phyloP scores from a whole-genome alignment of 345 rosid species.

The Melaleuca quinquenervia region DNA sequence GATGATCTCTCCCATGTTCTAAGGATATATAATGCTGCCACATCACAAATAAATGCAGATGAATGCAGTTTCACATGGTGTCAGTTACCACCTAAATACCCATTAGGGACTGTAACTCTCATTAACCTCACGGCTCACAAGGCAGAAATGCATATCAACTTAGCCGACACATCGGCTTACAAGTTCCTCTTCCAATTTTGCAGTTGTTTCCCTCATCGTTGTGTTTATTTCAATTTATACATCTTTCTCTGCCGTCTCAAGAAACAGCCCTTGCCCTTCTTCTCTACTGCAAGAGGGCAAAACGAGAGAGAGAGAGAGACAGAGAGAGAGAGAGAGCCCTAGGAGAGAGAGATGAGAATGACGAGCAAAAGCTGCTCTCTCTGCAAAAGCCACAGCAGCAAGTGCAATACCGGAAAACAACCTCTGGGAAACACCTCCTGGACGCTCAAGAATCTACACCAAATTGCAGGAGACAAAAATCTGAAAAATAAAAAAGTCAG shows the following conservation, averaged over 20 bases:
- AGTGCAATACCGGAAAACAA: neutral
- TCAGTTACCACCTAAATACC: neutral
- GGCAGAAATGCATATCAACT: neutral
- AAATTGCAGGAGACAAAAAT: neutral
- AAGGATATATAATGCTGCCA: neutral
- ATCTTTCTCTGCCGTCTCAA: neutral
- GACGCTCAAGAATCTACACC: neutral
- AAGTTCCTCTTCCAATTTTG: neutral
- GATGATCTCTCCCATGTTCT: neutral
- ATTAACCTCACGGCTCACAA: neutral
- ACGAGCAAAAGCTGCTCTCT: neutral
- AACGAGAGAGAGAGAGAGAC: neutral
- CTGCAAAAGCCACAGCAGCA: neutral
- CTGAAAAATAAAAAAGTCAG: neutral
- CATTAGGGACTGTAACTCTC: neutral
- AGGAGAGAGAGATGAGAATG: neutral
- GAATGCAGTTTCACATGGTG: neutral
- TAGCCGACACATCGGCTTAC: neutral
- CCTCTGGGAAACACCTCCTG: neutral
- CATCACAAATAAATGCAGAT: neutral
- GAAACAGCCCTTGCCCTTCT: neutral
- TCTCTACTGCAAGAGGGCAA: neutral
- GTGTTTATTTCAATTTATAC: neutral
- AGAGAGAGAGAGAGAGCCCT: neutral
- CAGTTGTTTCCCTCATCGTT: neutral